These are phyloP conservation scores for Eucalyptus cladocalyx DNA, from an alignment of 345 rosid species.

Conservation along the genomic window DNA sequence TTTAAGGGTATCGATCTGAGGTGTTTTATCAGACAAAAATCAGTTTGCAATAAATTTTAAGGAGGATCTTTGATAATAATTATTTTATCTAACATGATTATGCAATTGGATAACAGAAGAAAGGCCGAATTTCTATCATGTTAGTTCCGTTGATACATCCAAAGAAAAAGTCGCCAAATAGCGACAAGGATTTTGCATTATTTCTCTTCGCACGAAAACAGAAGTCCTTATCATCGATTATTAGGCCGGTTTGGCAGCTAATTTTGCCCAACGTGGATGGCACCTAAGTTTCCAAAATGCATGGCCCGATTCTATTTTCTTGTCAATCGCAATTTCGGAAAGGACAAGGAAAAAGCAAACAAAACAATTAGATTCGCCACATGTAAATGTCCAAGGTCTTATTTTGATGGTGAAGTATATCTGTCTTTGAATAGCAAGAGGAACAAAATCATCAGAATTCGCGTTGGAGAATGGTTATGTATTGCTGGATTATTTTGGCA, in stretches of 20 bases:
- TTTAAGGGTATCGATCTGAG: rapidly evolving
- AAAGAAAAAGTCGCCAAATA: neutral
- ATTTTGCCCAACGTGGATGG: neutral
- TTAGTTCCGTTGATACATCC: neutral
- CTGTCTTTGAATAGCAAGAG: neutral
- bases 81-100: neutral
- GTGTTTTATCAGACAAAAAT: neutral
- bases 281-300: neutral
- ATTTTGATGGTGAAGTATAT: neutral
- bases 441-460: neutral
- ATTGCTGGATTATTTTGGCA: neutral
- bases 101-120: neutral
- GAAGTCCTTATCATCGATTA: neutral
- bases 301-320: neutral
- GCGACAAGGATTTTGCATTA: neutral
- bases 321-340: neutral
- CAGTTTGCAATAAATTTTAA: neutral
- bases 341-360: neutral
- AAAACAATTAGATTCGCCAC: neutral
- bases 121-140: neutral
- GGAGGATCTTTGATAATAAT: neutral
- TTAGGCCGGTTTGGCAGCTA: neutral
- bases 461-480: neutral
- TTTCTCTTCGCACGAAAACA: neutral
- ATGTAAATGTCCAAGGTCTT: neutral